Percentiles rank a stretch among this genome's conserved stretches.
phyloP scores from a whole-genome alignment of 306 rosid species.

The Trichosanthes cucumerina region DNA sequence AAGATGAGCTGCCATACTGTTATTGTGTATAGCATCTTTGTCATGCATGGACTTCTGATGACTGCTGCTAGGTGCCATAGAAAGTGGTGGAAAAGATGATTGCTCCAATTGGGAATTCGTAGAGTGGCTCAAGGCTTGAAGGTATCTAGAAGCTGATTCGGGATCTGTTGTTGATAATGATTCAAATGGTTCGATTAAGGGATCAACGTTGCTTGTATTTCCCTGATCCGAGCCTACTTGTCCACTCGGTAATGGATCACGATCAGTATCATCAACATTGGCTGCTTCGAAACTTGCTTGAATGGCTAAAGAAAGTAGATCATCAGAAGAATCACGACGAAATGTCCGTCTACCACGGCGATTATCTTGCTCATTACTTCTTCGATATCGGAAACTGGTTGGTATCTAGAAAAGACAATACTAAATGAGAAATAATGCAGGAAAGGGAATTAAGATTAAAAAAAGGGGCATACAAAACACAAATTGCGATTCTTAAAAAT shows the following conservation, averaged over 20 bases:
- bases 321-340: slow-evolving; percentile 55
- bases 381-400: slow-evolving; percentile 68
- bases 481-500: not conserved
- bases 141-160: slow-evolving; percentile 65
- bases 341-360: slow-evolving; percentile 63
- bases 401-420: slow-evolving; percentile 54
- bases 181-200: slow-evolving; percentile 49
- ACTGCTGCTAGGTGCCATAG: slow-evolving; percentile 37
- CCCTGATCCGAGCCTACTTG: slow-evolving; percentile 34
- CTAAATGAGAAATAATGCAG: not conserved
- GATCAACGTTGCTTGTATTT: slow-evolving; percentile 39
- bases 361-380: slow-evolving; percentile 52
- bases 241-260: slow-evolving; percentile 25
- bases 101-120: slow-evolving; percentile 35
- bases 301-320: slow-evolving; percentile 69
- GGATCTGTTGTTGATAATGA: slow-evolving; percentile 34
- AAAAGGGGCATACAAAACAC: not conserved
- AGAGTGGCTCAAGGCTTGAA: slow-evolving; percentile 75
- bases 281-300: slow-evolving; percentile 80
- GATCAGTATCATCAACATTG: slow-evolving; percentile 28
- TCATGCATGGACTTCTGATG: slow-evolving; percentile 43
- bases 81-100: slow-evolving; percentile 87
- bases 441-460: not conserved
- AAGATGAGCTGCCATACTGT: slow-evolving; percentile 80
- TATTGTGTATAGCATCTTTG: slow-evolving; percentile 41